Conservation (phyloP, 352 stramenopile species). For the Phytophthora pinifolia region DNA sequence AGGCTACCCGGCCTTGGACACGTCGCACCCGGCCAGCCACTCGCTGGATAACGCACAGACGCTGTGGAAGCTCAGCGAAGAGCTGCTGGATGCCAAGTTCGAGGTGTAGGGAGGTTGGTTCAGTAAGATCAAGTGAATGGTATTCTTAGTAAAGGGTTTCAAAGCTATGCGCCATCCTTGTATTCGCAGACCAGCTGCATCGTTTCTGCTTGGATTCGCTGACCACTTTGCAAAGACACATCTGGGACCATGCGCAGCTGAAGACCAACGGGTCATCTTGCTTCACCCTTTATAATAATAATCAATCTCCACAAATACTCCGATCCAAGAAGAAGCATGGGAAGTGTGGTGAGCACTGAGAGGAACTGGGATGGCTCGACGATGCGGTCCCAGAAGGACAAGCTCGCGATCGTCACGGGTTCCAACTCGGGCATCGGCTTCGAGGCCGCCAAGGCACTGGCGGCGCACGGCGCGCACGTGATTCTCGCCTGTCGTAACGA, state of each 20-base stretch:
- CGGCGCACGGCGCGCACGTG: constrained; percentile 57
- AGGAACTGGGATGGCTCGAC: constrained; percentile 26
- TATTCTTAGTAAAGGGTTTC: too few relatives aligned
- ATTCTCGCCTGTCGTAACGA: constrained; percentile 75
- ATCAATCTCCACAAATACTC: too few relatives aligned
- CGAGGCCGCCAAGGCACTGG: constrained; percentile 56
- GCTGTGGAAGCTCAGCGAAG: constrained; percentile 53
- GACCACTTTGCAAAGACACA: constrained; percentile 29
- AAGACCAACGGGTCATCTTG: not conserved
- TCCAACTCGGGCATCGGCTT: constrained; percentile 80
- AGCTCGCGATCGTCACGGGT: constrained; percentile 72
- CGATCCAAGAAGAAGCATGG: constrained; percentile 14
- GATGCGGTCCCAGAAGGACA: constrained; percentile 45
- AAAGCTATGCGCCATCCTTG: not conserved
- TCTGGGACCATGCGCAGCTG: not conserved
- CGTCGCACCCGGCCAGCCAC: constrained; percentile 32
- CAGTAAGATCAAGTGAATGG: too few relatives aligned
- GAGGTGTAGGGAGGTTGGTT: constrained; percentile 18
- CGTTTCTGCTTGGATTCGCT: constrained; percentile 32
- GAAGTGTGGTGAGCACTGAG: constrained; percentile 5
- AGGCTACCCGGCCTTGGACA: constrained; percentile 44
- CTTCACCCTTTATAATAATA: too few relatives aligned
- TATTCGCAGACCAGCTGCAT: not conserved
- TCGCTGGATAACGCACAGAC: constrained; percentile 30
- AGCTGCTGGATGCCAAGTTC: constrained; percentile 25